Evolutionary conservation across 2,329 filamentous ascomycete genomes (phyloP), one percentile per base, ranked within the genome.

Genomic region (Alternaria novae-zelandiae): DNA sequence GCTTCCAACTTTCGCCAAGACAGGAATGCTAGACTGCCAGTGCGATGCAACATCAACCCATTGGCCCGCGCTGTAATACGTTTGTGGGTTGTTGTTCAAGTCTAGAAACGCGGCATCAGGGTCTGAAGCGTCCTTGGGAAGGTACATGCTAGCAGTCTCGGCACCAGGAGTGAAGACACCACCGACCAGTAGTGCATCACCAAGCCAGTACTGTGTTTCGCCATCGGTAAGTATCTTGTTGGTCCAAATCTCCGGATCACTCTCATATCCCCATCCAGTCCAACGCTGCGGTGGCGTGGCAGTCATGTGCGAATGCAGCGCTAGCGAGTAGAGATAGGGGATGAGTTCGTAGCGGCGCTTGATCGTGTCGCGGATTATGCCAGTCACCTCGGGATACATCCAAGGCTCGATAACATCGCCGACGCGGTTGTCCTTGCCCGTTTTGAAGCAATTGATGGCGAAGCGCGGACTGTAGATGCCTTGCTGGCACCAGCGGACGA

Each of bases 361-460:
- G 76, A 93, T 91, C 1, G 89, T 85, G 56, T 85, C 84, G 15
- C 90, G 86, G 13, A 93, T 82, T 2, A 90, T 78, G 0, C 86
- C 86, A 0, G 89, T 88, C 26, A 89, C 88, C 36, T 89, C 86
- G 0, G 89, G 88, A 71, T 92, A 91, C 89, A 92, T 92, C 89
- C 90, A 93, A 0, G 90, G 90, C 79, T 92, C 90, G 61, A 93
- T 93, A 0, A 93, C 90, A 36, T 91, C 90, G 8, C 90, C 90
- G 23, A 91, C 84, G 0, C 83, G 83, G 70, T 89, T 92, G 77
- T 92, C 88, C 1, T 86, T 81, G 0, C 86, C 87, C 0, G 91
- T 93, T 80, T 93, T 93, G 86, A 90, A 92, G 78, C 90, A 93
- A 78, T 93, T 93, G 81, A 92, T 92, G 11, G 90, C 89, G 70